A percentile compares a stretch with the other conserved stretches of the same genome.
Conservation (phyloP, 805 yeast species). For the Barnettozyma californica region DNA sequence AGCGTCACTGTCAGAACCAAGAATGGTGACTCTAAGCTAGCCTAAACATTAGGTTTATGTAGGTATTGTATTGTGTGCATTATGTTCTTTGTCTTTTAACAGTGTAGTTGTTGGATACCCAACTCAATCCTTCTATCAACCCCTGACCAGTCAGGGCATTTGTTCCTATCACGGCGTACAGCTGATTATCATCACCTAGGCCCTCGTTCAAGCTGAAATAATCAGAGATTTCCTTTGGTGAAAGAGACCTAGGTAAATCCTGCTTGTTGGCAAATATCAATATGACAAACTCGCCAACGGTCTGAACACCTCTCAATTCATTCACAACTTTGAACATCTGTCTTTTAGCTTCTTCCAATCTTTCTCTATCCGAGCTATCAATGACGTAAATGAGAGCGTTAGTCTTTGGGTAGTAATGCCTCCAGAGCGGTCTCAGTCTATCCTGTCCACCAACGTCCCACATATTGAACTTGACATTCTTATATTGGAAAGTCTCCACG, state of each 20-base stretch:
- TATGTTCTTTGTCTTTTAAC: not conserved
- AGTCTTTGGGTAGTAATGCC: slow-evolving; percentile 92
- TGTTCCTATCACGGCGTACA: slow-evolving; percentile 90
- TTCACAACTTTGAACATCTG: slow-evolving; percentile 74
- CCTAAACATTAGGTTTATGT: not conserved
- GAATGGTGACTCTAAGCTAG: slow-evolving; percentile 17
- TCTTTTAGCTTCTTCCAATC: slow-evolving; percentile 72
- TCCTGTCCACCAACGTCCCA: slow-evolving; percentile 98
- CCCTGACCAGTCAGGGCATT: slow-evolving; percentile 90
- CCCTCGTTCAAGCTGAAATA: slow-evolving; percentile 55
- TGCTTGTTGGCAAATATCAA: slow-evolving; percentile 90
- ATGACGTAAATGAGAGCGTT: slow-evolving; percentile 88
- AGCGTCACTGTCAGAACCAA: slow-evolving; percentile 34
- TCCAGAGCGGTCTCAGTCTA: slow-evolving; percentile 86
- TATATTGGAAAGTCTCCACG: slow-evolving; percentile 79
- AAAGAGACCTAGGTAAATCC: slow-evolving; percentile 86
- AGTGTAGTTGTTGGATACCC: slow-evolving; percentile 66
- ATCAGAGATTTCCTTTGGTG: slow-evolving; percentile 81
- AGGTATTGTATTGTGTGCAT: not conserved
- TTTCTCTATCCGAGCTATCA: slow-evolving; percentile 67
- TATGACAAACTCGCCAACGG: slow-evolving; percentile 67
- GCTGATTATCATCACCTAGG: slow-evolving; percentile 53
- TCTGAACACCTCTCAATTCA: slow-evolving; percentile 53
- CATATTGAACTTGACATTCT: slow-evolving; percentile 77
- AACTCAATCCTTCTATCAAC: slow-evolving; percentile 76